These are phyloP conservation scores for Aspergillus ochraceoroseus DNA, from an alignment of 2,329 filamentous ascomycete species.

Conservation along the genomic window DNA sequence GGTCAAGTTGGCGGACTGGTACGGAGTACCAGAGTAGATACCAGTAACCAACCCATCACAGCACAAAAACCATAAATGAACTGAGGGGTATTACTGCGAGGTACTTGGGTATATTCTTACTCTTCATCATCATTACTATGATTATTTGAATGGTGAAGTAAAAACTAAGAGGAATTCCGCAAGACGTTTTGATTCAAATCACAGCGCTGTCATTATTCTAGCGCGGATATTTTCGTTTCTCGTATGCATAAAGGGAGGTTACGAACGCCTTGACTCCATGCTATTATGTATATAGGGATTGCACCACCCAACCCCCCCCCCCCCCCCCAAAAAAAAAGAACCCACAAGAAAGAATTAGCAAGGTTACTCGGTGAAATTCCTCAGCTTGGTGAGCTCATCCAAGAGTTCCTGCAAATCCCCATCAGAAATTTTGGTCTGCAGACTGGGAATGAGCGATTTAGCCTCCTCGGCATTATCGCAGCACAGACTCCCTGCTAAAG, in stretches of 20 bases:
- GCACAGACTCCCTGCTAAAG: conserved; percentile 69
- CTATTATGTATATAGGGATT: conserved; percentile 12
- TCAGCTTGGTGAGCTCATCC: conserved; percentile 82
- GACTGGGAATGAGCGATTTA: conserved; percentile 86
- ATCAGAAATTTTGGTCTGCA: conserved; percentile 85
- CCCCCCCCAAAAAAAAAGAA: conserved; percentile 1
- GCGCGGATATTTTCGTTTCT: background rate
- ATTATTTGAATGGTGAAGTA: no score
- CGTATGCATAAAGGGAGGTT: background rate
- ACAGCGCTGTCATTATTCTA: no score
- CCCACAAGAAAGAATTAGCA: conserved; percentile 7
- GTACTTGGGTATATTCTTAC: no score
- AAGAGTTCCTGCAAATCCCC: conserved; percentile 82
- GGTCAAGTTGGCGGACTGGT: no score
- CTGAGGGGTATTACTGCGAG: no score
- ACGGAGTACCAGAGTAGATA: no score
- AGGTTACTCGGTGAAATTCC: conserved; percentile 44
- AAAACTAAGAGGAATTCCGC: no score
- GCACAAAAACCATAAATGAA: no score
- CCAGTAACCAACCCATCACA: no score
- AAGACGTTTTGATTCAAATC: no score
- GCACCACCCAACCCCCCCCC: conserved; percentile 1
- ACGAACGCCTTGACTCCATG: conserved; percentile 17
- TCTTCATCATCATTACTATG: no score
- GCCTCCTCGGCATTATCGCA: conserved; percentile 92